These are phyloP conservation scores for Tylopilus plumbeoviolaceoides DNA, from an alignment of 768 basidiomycete species.

Conservation along the genomic window DNA sequence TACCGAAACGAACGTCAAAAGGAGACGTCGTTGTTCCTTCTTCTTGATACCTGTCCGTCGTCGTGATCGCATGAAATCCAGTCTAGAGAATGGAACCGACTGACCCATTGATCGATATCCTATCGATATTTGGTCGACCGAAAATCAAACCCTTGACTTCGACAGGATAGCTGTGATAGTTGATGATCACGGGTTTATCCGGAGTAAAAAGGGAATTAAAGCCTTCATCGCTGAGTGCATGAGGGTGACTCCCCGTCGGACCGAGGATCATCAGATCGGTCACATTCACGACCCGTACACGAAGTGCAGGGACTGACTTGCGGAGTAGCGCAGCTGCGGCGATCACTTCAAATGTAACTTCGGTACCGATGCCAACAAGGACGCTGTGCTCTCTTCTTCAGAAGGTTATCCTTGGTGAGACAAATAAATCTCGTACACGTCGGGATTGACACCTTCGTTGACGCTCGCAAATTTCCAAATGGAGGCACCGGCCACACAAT, in stretches of 20 bases:
- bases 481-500: conserved; percentile 84
- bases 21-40: conserved; percentile 81
- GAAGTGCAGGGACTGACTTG: conserved; percentile 61
- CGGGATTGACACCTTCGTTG: conserved; percentile 66
- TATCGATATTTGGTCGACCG: conserved; percentile 46
- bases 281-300: conserved; percentile 85
- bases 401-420: background rate
- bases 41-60: conserved; percentile 46
- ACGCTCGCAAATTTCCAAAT: conserved; percentile 82
- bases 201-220: conserved; percentile 72
- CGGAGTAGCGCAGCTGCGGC: conserved; percentile 80
- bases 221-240: conserved; percentile 56
- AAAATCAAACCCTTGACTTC: conserved; percentile 66
- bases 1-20: conserved; percentile 52
- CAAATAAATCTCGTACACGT: conserved; percentile 46
- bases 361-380: conserved; percentile 83
- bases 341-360: conserved; percentile 86
- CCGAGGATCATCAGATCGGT: conserved; percentile 86
- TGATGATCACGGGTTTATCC: conserved; percentile 68
- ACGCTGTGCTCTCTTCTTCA: conserved; percentile 40
- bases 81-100: conserved; percentile 7
- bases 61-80: background rate
- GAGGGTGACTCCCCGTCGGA: conserved; percentile 67
- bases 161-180: conserved; percentile 80
- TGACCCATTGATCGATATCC: conserved; percentile 53